Evolutionary conservation across 2,329 filamentous ascomycete genomes (phyloP).

Genomic region (Calcarisporium arbuscula): DNA sequence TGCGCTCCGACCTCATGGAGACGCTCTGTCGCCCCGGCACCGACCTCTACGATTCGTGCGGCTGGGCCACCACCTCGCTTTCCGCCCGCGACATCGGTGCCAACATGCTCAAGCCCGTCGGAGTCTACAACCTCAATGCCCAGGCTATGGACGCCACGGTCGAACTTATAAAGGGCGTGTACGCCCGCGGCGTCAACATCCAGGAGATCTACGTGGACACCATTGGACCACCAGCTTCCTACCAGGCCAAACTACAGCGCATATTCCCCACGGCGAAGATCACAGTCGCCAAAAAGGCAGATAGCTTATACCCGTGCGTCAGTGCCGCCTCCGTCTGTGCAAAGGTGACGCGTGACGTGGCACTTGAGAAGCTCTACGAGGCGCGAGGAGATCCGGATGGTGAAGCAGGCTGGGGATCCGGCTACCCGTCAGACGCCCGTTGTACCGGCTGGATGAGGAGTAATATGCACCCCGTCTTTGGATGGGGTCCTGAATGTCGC

Average conservation of each 20-base stretch:
- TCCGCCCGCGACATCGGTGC: slow-evolving; percentile 79
- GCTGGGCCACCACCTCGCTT: slow-evolving; percentile 77
- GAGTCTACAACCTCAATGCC: slow-evolving; percentile 83
- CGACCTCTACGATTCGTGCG: slow-evolving; percentile 51
- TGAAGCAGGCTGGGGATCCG: slow-evolving; percentile 67
- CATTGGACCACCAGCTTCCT: slow-evolving; percentile 73
- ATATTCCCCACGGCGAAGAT: slow-evolving; percentile 74
- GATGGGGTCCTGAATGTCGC: slow-evolving; percentile 87
- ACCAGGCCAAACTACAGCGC: slow-evolving; percentile 77
- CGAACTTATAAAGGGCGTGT: slow-evolving; percentile 69
- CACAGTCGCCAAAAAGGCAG: slow-evolving; percentile 84
- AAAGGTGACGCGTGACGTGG: slow-evolving; percentile 90
- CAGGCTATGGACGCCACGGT: slow-evolving; percentile 93
- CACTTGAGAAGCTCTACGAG: slow-evolving; percentile 72
- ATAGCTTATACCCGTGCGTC: slow-evolving; percentile 86
- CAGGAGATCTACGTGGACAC: slow-evolving; percentile 93
- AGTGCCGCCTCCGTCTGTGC: slow-evolving; percentile 91
- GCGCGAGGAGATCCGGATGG: slow-evolving; percentile 21
- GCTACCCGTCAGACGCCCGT: slow-evolving; percentile 82
- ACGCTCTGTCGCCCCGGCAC: slow-evolving; percentile 60
- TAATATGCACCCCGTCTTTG: slow-evolving; percentile 90
- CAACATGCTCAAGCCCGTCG: slow-evolving; percentile 63
- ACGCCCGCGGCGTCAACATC: slow-evolving; percentile 73
- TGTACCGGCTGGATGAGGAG: slow-evolving; percentile 75
- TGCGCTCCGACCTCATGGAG: slow-evolving; percentile 65